Evolutionary conservation across 345 rosid species (phyloP).

Genomic region (Populus alba): DNA sequence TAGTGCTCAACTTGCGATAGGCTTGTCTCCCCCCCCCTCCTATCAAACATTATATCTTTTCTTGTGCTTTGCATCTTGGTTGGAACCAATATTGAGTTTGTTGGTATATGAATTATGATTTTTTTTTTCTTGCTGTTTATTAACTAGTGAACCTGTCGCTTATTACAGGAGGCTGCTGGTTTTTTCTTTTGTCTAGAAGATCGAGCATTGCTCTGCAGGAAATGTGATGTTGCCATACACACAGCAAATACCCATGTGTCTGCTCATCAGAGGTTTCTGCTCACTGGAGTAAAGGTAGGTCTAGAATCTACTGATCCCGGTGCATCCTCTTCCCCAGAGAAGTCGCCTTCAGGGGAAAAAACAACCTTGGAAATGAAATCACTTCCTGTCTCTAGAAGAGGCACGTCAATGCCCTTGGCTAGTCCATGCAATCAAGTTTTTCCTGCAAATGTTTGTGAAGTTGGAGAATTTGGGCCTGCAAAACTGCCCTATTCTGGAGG

Average conservation of each 20-base stretch:
- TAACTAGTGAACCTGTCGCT: not conserved
- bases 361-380: constrained; percentile 41
- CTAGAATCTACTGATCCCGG: constrained; percentile 57
- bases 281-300: constrained; percentile 92
- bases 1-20: not conserved
- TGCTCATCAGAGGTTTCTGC: constrained; percentile 84
- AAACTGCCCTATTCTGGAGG: constrained; percentile 65
- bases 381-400: constrained; percentile 34
- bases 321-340: constrained; percentile 49
- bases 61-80: no score
- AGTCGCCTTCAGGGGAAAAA: constrained; percentile 48
- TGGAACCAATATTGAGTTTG: no score
- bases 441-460: constrained; percentile 33
- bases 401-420: constrained; percentile 21
- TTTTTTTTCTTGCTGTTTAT: not conserved
- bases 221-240: constrained; percentile 89
- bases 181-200: constrained; percentile 96
- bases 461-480: constrained; percentile 19
- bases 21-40: no score
- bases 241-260: constrained; percentile 67
- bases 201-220: constrained; percentile 89
- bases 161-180: constrained; percentile 76
- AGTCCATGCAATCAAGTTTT: constrained; percentile 33
- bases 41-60: no score
- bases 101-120: no score